A percentile compares a stretch with the other conserved stretches of the same genome.
Evolutionary conservation across 495 filamentous ascomycete genomes (phyloP).

Genomic region (Aspergillus cristatus): DNA sequence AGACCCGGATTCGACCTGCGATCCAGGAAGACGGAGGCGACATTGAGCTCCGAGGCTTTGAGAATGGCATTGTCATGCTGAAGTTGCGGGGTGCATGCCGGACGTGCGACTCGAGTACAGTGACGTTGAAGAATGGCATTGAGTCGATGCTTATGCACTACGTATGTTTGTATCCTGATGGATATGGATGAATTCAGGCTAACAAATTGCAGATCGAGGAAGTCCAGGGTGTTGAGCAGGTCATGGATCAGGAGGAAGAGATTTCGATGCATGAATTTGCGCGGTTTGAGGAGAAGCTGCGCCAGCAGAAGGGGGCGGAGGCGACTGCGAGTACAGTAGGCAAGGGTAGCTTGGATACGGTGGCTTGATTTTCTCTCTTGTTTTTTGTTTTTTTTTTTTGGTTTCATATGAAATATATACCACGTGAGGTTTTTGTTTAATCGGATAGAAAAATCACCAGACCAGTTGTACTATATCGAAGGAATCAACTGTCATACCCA

Average conservation of each 20-base stretch:
- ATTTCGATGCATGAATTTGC: constrained; percentile 84
- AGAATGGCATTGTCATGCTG: constrained; percentile 72
- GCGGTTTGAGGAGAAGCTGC: constrained; percentile 92
- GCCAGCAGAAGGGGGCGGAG: constrained; percentile 57
- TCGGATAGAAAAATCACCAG: too few relatives aligned
- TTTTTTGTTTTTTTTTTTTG: not conserved
- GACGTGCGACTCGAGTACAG: constrained; percentile 91
- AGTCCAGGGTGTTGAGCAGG: constrained; percentile 85
- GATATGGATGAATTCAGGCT: not conserved
- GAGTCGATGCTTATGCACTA: constrained; percentile 95
- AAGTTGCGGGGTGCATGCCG: constrained; percentile 90
- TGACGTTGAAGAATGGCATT: constrained; percentile 92
- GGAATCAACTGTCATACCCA: too few relatives aligned
- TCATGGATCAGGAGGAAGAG: constrained; percentile 87
- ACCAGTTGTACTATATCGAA: too few relatives aligned
- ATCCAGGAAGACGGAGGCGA: constrained; percentile 98
- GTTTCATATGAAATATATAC: not conserved
- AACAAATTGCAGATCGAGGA: constrained; percentile 68
- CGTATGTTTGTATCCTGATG: constrained; percentile 26
- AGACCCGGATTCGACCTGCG: constrained; percentile 86
- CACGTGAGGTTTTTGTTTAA: not conserved
- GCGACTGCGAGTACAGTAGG: constrained; percentile 51
- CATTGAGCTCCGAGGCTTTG: constrained; percentile 87
- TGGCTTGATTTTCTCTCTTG: constrained; percentile 20
- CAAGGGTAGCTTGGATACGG: constrained; percentile 58